Evolutionary conservation across 495 filamentous ascomycete species (phyloP).

Genomic region (Pyronema omphalodes): DNA sequence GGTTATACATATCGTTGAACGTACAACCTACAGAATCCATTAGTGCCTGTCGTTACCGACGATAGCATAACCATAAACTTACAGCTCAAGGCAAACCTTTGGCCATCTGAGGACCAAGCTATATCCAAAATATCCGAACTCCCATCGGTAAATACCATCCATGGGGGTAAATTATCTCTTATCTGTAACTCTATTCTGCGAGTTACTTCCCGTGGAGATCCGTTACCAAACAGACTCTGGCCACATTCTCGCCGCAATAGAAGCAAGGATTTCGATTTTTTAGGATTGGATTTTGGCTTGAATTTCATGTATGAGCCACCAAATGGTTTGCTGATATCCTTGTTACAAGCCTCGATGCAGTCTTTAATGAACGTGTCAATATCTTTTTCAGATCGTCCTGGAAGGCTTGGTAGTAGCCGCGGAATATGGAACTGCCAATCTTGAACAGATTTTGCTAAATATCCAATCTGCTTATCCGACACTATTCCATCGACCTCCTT

Average conservation of each 20-base stretch:
- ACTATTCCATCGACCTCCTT: background rate
- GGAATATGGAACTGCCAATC: background rate
- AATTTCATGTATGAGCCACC: background rate
- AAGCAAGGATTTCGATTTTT: background rate
- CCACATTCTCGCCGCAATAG: background rate
- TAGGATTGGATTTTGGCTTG: no score
- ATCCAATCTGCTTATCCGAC: background rate
- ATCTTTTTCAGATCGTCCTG: background rate
- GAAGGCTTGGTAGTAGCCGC: background rate
- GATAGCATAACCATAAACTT: background rate
- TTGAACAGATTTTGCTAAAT: background rate
- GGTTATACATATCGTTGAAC: constrained; percentile 15
- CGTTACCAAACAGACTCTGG: background rate
- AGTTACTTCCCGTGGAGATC: background rate
- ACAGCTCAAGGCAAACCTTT: constrained; percentile 9
- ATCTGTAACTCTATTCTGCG: background rate
- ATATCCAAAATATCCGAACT: constrained; percentile 19
- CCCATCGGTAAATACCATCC: constrained; percentile 13
- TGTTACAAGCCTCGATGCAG: background rate
- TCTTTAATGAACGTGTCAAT: background rate
- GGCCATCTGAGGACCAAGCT: constrained; percentile 13
- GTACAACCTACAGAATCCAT: background rate
- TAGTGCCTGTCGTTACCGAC: background rate
- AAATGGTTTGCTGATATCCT: background rate
- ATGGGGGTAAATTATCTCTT: constrained; percentile 6